Base-by-base conservation (phyloP, 1,284 basidiomycete genomes). In the Limonomyces culmigenus region DNA sequence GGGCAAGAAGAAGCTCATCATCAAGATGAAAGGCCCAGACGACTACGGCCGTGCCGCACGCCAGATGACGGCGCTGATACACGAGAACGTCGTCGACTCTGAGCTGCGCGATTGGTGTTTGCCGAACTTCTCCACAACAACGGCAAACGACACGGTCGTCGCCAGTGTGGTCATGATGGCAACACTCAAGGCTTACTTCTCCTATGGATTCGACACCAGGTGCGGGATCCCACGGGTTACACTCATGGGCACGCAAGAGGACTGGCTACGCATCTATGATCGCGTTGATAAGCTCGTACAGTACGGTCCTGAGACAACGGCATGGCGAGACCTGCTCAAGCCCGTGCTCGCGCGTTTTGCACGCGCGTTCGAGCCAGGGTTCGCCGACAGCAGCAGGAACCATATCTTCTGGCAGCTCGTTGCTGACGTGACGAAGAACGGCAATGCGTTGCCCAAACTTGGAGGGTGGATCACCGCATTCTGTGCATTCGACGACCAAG, bases 201-300 rank as follows among this genome's bases (percentile, higher is more conserved):
- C 41, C 3, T 61, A 54, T 43, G 45, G 29, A 8, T 47, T 55
- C 20, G 16, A 17, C 1, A 42, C 56, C 3, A 33, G 37, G 5
- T 67, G 65, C 33, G 65, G 67, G 0, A 61, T 69, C 11, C 65
- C 67, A 1, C 51, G 47, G 11, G 59, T 70, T 29, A 70, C 63
- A 3, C 51, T 70, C n/a, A 51, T 56, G 35, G 62, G 61, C 0
- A 47, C 48, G 32, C 52, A 52, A 38, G 38, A 42, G 8, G 63
- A 65, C 45, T 63, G 55, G 52, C 38, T 50, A 31, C 33, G 45
- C 5, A 41, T 65, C 12, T 38, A 54, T 14, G 18, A 19, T 2
- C 44, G 56, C 14, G 35, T 59, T 12, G 53, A 57, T 15, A 56
- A 56, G 37, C 46, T 62, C n/a, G 45, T 48, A 19, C 45, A 52